phyloP scores from a whole-genome alignment of 176 grass and related monocot genomes.

The Bromus sterilis region DNA sequence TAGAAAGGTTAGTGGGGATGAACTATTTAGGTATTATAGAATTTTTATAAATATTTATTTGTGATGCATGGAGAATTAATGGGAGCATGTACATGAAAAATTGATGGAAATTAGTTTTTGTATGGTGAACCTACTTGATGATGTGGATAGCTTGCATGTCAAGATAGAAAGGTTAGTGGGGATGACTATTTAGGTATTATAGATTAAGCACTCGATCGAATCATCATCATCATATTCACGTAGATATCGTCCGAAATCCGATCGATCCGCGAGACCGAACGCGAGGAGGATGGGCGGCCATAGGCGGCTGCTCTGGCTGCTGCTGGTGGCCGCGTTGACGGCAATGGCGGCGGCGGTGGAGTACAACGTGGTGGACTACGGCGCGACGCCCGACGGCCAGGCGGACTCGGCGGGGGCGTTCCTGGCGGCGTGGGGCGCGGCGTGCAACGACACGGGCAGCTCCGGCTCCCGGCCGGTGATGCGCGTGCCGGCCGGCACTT shows the following conservation, averaged over 20 bases:
- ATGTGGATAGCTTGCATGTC: too few relatives aligned
- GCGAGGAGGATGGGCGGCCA: background rate
- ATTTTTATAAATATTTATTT: too few relatives aligned
- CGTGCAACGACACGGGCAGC: background rate
- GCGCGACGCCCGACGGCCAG: conserved; percentile 28
- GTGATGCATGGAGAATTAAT: too few relatives aligned
- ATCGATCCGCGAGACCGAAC: background rate
- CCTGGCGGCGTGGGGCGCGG: conserved; percentile 30
- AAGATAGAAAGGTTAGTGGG: too few relatives aligned
- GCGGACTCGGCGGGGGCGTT: conserved; percentile 36
- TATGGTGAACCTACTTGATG: too few relatives aligned
- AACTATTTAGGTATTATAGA: too few relatives aligned
- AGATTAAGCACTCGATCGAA: too few relatives aligned
- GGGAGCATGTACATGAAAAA: too few relatives aligned
- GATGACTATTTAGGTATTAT: too few relatives aligned
- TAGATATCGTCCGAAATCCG: background rate
- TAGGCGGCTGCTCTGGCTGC: background rate
- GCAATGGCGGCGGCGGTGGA: background rate
- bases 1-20: too few relatives aligned
- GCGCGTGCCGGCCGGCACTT: conserved; percentile 37
- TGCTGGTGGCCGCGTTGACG: background rate
- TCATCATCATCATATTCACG: background rate
- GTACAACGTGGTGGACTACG: conserved; percentile 49
- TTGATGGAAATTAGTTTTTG: too few relatives aligned
- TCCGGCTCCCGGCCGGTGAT: conserved; percentile 21